Base-by-base conservation (phyloP, 1,284 basidiomycete species). In the Pterula multifida region DNA sequence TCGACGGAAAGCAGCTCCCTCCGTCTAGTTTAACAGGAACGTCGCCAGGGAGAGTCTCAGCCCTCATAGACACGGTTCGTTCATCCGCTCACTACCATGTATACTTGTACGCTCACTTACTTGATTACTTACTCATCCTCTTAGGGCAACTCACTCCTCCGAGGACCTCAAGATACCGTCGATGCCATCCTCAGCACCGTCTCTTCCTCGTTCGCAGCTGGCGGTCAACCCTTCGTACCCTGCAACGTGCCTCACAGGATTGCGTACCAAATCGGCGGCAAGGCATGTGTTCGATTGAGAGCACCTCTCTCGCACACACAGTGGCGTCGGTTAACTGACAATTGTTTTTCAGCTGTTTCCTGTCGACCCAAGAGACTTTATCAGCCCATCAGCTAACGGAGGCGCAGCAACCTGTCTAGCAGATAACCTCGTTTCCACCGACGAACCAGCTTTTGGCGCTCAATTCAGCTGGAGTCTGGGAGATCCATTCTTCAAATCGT, bases 301-400 rank as follows among this genome's bases (percentile, higher is more conserved):
- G n/a, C n/a, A n/a, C n/a, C n/a, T n/a, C n/a, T n/a, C n/a, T n/a
- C n/a, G n/a, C n/a, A n/a, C n/a, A n/a, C n/a, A n/a, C n/a, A n/a
- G n/a, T n/a, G n/a, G n/a, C n/a, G n/a, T 24, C 3, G 47, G 15
- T 26, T 12, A 4, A 26, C 15, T n/a, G n/a, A n/a, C 6, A 19
- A 12, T 13, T 24, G 22, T n/a, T 47, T 32, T 2, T 4, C 28
- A 68, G 58, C 62, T 72, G 51, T 85, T 85, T 64, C 72, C 78
- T 3, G 70, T 83, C 28, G 82, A 84, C 60, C 76, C 81, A 24
- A 72, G 79, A 32, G 81, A 85, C 60, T 79, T 85, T 54, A 62
- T 74, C 12, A 59, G 63, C 3, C 72, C 72, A 55, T 60, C 62
- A 23, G 60, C 55, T 42, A 52, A 57, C 1, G 66, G 64, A 24